A percentile compares a stretch with the other conserved stretches of the same genome.
These are phyloP conservation scores for Ceratorhiza oryzae-sativae DNA, from an alignment of 1,284 basidiomycete species.

Conservation along the genomic window DNA sequence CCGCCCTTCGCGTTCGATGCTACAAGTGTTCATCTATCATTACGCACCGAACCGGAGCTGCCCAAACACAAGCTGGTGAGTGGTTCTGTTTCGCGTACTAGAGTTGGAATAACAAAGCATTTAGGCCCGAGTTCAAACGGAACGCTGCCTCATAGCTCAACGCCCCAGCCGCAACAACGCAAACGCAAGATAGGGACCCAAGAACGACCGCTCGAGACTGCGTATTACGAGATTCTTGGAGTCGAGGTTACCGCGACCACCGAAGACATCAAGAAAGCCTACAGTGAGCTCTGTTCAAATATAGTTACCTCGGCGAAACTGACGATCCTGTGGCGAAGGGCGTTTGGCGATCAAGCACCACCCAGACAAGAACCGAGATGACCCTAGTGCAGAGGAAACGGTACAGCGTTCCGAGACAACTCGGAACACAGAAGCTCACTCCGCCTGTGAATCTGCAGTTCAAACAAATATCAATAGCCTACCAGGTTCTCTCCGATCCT, in stretches of 20 bases:
- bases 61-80: constrained; percentile 14
- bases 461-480: constrained; percentile 88
- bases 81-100: background rate
- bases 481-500: constrained; percentile 79
- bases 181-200: constrained; percentile 83
- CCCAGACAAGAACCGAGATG: constrained; percentile 92
- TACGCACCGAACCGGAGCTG: constrained; percentile 60
- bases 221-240: constrained; percentile 67
- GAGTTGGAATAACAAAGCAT: background rate
- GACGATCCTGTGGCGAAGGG: constrained; percentile 55
- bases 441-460: constrained; percentile 54
- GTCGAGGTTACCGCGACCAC: constrained; percentile 75
- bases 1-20: constrained; percentile 74
- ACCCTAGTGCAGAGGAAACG: constrained; percentile 87
- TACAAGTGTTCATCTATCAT: constrained; percentile 66
- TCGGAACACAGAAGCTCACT: background rate
- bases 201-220: constrained; percentile 72
- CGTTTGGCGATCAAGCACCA: constrained; percentile 93
- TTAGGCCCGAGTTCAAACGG: constrained; percentile 47
- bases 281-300: constrained; percentile 61
- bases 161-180: constrained; percentile 48
- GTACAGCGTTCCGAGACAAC: constrained; percentile 50
- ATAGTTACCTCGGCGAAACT: background rate
- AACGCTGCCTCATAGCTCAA: constrained; percentile 37
- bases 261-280: constrained; percentile 95